These are phyloP conservation scores for Decorospora gaudefroyi DNA, from an alignment of 2,329 filamentous ascomycete species.

Conservation along the genomic window DNA sequence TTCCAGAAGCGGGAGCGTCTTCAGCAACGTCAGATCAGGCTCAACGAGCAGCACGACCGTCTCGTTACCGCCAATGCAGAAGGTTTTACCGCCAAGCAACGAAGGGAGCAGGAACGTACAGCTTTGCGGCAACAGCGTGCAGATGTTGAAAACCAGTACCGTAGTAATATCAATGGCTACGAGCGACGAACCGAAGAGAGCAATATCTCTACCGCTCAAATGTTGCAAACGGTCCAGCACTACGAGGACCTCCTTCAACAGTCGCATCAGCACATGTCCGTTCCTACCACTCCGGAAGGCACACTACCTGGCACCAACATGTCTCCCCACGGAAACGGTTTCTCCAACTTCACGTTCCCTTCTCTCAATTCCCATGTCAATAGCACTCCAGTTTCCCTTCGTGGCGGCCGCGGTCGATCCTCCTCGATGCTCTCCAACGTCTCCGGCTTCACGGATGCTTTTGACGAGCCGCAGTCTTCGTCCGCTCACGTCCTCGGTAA, in stretches of 20 bases:
- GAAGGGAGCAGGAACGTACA: conserved; percentile 48
- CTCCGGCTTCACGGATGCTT: conserved; percentile 56
- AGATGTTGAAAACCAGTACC: conserved; percentile 46
- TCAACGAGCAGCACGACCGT: conserved; percentile 72
- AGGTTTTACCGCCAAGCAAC: conserved; percentile 65
- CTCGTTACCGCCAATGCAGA: conserved; percentile 70
- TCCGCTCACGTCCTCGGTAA: conserved; percentile 39
- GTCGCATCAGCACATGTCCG: conserved; percentile 43
- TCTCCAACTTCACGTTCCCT: conserved; percentile 48
- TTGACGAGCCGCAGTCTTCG: conserved; percentile 43
- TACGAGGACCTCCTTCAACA: conserved; percentile 51
- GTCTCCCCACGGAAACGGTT: conserved; percentile 43
- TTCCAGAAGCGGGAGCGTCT: conserved; percentile 75
- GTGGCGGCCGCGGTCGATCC: conserved; percentile 53
- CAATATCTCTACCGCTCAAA: conserved; percentile 44
- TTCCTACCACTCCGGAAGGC: conserved; percentile 63
- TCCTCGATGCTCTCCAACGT: conserved; percentile 59
- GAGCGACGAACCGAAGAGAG: conserved; percentile 48
- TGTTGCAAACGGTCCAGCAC: conserved; percentile 45
- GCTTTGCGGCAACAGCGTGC: conserved; percentile 44
- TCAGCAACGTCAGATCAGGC: conserved; percentile 69
- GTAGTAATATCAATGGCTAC: conserved; percentile 46
- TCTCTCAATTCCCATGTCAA: conserved; percentile 35
- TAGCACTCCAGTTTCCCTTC: conserved; percentile 43
- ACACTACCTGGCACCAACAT: conserved; percentile 58